Evolutionary conservation across 495 filamentous ascomycete species (phyloP).

Genomic region (Aspergillus diversus): DNA sequence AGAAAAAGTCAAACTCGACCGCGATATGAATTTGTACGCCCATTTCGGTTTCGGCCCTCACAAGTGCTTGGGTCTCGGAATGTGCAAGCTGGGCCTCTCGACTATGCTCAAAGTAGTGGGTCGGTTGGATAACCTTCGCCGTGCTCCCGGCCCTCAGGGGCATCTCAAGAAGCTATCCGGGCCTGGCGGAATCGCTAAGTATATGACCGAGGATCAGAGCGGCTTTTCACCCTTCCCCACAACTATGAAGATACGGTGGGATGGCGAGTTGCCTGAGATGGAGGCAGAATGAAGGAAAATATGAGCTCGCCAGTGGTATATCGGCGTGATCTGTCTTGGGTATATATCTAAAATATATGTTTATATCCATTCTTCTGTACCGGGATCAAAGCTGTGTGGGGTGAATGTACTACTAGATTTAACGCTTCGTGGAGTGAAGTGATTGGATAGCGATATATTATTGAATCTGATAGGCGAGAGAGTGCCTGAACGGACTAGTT

Average conservation of each 20-base stretch:
- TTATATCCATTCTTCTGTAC: no score
- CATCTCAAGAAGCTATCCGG: slow-evolving; percentile 66
- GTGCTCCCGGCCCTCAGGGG: slow-evolving; percentile 67
- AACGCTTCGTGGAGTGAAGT: neutral
- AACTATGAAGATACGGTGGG: slow-evolving; percentile 59
- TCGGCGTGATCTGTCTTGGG: neutral
- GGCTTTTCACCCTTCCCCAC: slow-evolving; percentile 71
- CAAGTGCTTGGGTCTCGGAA: slow-evolving; percentile 58
- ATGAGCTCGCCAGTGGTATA: no score
- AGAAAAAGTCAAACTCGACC: slow-evolving; percentile 61
- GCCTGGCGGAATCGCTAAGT: slow-evolving; percentile 61
- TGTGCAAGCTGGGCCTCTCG: slow-evolving; percentile 60
- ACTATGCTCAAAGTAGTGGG: slow-evolving; percentile 64
- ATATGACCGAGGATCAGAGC: slow-evolving; percentile 73
- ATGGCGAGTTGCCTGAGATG: slow-evolving; percentile 41
- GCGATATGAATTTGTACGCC: slow-evolving; percentile 65
- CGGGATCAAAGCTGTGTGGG: neutral
- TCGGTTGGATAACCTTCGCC: slow-evolving; percentile 58
- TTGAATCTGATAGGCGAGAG: neutral
- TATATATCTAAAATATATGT: no score
- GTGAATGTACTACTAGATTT: neutral
- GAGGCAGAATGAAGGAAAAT: neutral
- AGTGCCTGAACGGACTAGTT: neutral
- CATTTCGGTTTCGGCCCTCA: slow-evolving; percentile 66
- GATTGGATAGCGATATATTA: neutral